Percentiles rank a stretch among this genome's conserved stretches.
phyloP scores from a whole-genome alignment of 371 early-diverging fungal genomes.

The Rhizopus delemar region DNA sequence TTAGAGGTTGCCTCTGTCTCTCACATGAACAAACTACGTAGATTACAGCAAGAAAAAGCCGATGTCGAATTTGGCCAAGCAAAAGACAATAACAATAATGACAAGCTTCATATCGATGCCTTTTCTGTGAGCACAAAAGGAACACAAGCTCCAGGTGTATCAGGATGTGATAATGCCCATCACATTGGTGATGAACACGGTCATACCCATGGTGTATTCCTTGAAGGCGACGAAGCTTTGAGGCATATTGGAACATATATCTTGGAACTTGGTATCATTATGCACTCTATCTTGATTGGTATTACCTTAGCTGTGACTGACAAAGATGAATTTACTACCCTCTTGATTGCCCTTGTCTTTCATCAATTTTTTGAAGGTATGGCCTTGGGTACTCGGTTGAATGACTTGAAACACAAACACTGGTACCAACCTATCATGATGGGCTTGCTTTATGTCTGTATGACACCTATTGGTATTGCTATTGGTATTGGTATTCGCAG shows the following conservation, averaged over 20 bases:
- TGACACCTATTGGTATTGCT: slow-evolving; percentile 71
- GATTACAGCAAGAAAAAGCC: slow-evolving; percentile 6
- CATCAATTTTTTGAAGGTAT: slow-evolving; percentile 83
- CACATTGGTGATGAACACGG: slow-evolving; percentile 40
- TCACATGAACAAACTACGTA: slow-evolving; percentile 25
- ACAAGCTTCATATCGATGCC: not conserved
- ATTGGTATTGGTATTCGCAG: slow-evolving; percentile 67
- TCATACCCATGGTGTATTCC: slow-evolving; percentile 52
- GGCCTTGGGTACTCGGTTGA: slow-evolving; percentile 63
- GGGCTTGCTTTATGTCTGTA: slow-evolving; percentile 56
- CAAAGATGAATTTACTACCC: slow-evolving; percentile 64
- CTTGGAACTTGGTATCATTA: slow-evolving; percentile 83
- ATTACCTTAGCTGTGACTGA: slow-evolving; percentile 73
- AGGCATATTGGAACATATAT: slow-evolving; percentile 55
- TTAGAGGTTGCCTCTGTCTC: slow-evolving; percentile 40
- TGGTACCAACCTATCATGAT: slow-evolving; percentile 47
- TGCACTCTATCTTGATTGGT: slow-evolving; percentile 89
- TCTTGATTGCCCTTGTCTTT: slow-evolving; percentile 81
- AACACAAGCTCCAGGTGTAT: not conserved
- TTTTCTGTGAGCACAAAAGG: not conserved
- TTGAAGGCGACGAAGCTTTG: slow-evolving; percentile 32
- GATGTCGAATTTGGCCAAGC: slow-evolving; percentile 14
- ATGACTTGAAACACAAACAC: slow-evolving; percentile 49
- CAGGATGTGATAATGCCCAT: slow-evolving; percentile 7
- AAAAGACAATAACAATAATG: not conserved